Percentiles rank a stretch among this genome's conserved stretches.
These are phyloP conservation scores for Zalerion maritima DNA, from an alignment of 495 filamentous ascomycete species.

Conservation along the genomic window DNA sequence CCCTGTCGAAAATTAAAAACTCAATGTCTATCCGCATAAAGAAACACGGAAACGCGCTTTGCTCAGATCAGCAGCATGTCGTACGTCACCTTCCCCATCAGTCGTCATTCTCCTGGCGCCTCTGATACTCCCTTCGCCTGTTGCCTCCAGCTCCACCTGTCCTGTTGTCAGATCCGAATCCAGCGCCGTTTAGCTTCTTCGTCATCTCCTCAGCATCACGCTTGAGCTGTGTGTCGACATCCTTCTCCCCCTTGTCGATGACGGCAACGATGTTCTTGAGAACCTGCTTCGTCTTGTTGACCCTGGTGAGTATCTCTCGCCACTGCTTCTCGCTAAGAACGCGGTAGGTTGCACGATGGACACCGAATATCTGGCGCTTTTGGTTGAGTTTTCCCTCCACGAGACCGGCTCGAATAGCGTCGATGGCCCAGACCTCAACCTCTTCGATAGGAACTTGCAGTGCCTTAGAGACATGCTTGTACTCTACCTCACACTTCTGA, in stretches of 20 bases:
- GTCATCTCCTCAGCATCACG: conserved; percentile 44
- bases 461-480: conserved; percentile 63
- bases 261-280: conserved; percentile 60
- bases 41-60: too few species aligned
- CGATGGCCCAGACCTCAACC: conserved; percentile 96
- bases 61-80: too few species aligned
- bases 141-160: too few species aligned
- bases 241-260: conserved; percentile 62
- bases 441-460: conserved; percentile 69
- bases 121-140: too few species aligned
- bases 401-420: conserved; percentile 85
- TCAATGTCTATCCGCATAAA: too few species aligned
- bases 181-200: conserved; percentile 33
- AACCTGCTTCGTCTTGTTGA: conserved; percentile 80
- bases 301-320: conserved; percentile 73
- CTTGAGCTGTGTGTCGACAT: conserved; percentile 42
- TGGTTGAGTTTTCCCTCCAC: conserved; percentile 92
- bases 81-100: too few species aligned
- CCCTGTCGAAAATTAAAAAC: too few species aligned
- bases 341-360: conserved; percentile 86
- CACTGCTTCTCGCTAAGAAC: conserved; percentile 98
- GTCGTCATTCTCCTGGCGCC: too few species aligned
- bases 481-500: conserved; percentile 69
- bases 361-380: conserved; percentile 77
- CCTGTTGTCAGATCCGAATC: conserved; percentile 19